Evolutionary conservation across 108 stramenopile genomes (phyloP).

Genomic region (Mayamaea pseudoterrestris): DNA sequence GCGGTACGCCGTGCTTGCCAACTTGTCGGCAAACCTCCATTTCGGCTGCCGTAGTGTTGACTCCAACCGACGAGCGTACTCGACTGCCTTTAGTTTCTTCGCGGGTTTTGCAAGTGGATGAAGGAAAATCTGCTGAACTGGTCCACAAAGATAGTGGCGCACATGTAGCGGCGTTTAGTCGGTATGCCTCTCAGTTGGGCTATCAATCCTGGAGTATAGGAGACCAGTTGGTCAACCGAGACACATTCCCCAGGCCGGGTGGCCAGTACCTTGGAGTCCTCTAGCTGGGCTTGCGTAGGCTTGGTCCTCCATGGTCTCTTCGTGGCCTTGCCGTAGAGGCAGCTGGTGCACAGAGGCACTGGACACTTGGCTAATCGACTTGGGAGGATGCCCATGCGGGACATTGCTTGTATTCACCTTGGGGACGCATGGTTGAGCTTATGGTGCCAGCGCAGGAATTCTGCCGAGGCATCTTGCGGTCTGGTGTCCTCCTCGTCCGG

Average conservation of each 20-base stretch:
- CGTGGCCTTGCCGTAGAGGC: constrained; percentile 4
- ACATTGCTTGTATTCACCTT: constrained; percentile 14
- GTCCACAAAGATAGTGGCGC: constrained; percentile 30
- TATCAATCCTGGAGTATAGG: constrained; percentile 30
- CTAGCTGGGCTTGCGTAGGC: too few relatives aligned
- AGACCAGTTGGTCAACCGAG: constrained; percentile 32
- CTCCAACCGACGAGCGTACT: too few relatives aligned
- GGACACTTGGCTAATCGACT: constrained; percentile 11
- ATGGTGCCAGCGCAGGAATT: constrained; percentile 17
- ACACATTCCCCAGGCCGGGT: constrained; percentile 20
- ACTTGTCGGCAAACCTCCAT: constrained; percentile 10
- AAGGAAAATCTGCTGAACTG: constrained; percentile 12
- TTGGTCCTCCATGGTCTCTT: constrained; percentile 3
- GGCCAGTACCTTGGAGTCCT: too few relatives aligned
- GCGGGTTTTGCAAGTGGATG: constrained; percentile 15
- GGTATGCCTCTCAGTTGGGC: constrained; percentile 29
- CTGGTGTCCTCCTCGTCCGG: constrained; percentile 6
- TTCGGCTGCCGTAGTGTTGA: too few relatives aligned
- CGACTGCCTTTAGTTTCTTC: too few relatives aligned
- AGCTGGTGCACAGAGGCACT: constrained; percentile 2
- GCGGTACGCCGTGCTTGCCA: constrained; percentile 6
- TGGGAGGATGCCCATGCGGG: constrained; percentile 19
- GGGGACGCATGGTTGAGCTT: constrained; percentile 15
- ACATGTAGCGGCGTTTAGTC: constrained; percentile 18
- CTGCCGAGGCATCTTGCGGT: constrained; percentile 3